Evolutionary conservation across 2,329 filamentous ascomycete species (phyloP), one percentile per base, ranked within the genome.

Genomic region (Lomentospora prolificans): DNA sequence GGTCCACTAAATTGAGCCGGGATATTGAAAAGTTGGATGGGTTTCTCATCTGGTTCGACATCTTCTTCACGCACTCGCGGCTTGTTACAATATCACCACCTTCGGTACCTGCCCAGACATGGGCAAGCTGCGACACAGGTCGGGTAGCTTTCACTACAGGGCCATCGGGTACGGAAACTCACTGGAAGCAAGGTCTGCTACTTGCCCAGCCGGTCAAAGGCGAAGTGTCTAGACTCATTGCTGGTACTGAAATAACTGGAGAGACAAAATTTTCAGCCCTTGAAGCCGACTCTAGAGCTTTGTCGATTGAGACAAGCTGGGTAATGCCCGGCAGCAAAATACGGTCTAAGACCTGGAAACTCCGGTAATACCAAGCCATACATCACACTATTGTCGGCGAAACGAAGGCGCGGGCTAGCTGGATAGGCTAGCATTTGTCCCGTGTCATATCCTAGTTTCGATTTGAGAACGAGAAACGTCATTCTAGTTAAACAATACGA

Each of bases 31-130:
- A 76, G 1, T 73, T 96, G n/a, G 90, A 96, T 65, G 92, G 89
- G 3, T 95, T 90, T 69, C 77, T 90, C 12, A 80, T 96, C 62
- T 96, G 91, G 89, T 96, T 96, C 67, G 92, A 97, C 68, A 92
- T 87, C 24, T 94, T 94, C 75, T 96, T 96, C 71, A 81, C 87
- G 61, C 82, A 84, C 8, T 79, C 80, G 0, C 73, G 78, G 33
- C 71, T 76, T 33, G 71, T 76, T 28, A 70, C 75, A 22, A 72
- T 82, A 50, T 74, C 76, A 7, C 60, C 74, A 7, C 70, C 76
- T 28, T 70, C 78, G 58, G 74, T 74, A n/a, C 80, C 82, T 53
- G 81, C 84, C 0, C 75, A 83, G 56, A 75, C 79, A 3, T 90
- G 86, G 81, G 70, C 68, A 4, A 78, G 80, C 60, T 73, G 76